These are phyloP conservation scores for Metarhizium sp. DNA, from an alignment of 2,329 filamentous ascomycete species.

Conservation along the genomic window DNA sequence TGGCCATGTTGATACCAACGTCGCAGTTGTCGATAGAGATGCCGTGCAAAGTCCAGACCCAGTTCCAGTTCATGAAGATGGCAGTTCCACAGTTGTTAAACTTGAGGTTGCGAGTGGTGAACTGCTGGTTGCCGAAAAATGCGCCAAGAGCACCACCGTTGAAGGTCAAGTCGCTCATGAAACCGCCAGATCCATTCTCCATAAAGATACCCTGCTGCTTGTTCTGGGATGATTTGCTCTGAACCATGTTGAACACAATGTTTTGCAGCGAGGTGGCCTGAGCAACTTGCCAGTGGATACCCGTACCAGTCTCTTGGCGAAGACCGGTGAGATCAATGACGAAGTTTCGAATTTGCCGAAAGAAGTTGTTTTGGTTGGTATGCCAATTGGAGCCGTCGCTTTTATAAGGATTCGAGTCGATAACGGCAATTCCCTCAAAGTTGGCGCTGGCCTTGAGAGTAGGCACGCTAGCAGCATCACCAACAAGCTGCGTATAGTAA, in stretches of 20 bases:
- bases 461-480: slow-evolving; percentile 64
- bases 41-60: slow-evolving; percentile 75
- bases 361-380: slow-evolving; percentile 78
- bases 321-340: slow-evolving; percentile 64
- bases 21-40: slow-evolving; percentile 63
- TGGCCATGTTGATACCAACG: slow-evolving; percentile 73
- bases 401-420: slow-evolving; percentile 81
- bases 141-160: slow-evolving; percentile 71
- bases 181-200: slow-evolving; percentile 77
- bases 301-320: slow-evolving; percentile 51
- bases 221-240: slow-evolving; percentile 54
- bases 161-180: slow-evolving; percentile 76
- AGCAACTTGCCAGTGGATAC: slow-evolving; percentile 81
- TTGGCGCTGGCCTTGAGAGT: slow-evolving; percentile 62
- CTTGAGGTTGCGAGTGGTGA: slow-evolving; percentile 71
- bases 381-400: slow-evolving; percentile 61
- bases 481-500: slow-evolving; percentile 91
- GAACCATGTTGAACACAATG: slow-evolving; percentile 70
- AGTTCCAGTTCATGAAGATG: slow-evolving; percentile 88
- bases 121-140: slow-evolving; percentile 81
- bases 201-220: slow-evolving; percentile 72
- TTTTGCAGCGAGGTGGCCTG: slow-evolving; percentile 75
- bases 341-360: slow-evolving; percentile 74
- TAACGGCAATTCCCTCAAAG: slow-evolving; percentile 79
- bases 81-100: slow-evolving; percentile 79